Percentiles rank a stretch among this genome's conserved stretches.
phyloP scores from a whole-genome alignment of 257 asterid species.

The Lycium barbarum region DNA sequence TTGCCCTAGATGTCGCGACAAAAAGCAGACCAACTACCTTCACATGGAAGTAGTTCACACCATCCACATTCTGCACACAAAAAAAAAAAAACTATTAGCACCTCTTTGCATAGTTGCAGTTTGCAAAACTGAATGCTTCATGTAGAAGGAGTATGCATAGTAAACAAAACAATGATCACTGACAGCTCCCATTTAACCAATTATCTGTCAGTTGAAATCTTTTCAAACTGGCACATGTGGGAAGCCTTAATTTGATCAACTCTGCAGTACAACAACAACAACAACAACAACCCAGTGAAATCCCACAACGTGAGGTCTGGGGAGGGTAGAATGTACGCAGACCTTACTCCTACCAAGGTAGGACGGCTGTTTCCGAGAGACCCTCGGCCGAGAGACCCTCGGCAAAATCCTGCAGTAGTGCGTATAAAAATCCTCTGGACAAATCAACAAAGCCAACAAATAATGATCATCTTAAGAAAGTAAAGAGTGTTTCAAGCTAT shows the following conservation, averaged over 20 bases:
- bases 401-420: background rate
- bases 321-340: too few species aligned
- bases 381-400: too few species aligned
- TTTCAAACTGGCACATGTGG: conserved; percentile 3
- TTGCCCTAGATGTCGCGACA: conserved; percentile 91
- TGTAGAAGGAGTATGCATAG: background rate
- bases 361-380: too few species aligned
- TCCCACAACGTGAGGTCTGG: too few species aligned
- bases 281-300: too few species aligned
- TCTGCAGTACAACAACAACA: too few species aligned
- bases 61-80: conserved; percentile 80
- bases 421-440: background rate
- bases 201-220: conserved; percentile 21
- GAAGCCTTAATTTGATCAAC: conserved; percentile 10
- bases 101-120: conserved; percentile 24
- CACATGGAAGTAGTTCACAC: conserved; percentile 97
- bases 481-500: background rate
- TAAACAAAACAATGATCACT: conserved; percentile 8
- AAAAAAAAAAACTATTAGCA: conserved; percentile 38
- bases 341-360: too few species aligned
- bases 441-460: background rate
- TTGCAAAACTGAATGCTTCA: conserved; percentile 1
- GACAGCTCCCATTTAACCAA: background rate
- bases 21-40: conserved; percentile 95
- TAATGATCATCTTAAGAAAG: background rate